Percentiles rank a stretch among this genome's conserved stretches.
phyloP scores from a whole-genome alignment of 2,329 filamentous ascomycete genomes.

The Hypoxylon sp. region DNA sequence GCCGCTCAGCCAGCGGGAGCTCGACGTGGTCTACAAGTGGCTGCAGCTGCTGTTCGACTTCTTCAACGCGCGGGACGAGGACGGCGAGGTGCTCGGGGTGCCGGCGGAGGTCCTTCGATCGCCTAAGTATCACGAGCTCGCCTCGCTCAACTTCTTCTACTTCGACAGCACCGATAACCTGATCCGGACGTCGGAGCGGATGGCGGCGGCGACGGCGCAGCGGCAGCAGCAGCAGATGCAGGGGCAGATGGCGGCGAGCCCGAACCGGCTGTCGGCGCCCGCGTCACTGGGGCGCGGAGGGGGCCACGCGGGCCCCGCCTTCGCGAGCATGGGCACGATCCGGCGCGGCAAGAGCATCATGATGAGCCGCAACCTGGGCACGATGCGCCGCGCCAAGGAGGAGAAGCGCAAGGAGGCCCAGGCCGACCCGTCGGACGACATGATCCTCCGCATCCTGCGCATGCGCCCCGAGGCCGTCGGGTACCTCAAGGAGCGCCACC shows the following conservation, averaged over 20 bases:
- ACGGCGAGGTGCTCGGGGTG: conserved; percentile 84
- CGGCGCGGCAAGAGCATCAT: conserved; percentile 81
- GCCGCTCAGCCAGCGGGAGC: conserved; percentile 83
- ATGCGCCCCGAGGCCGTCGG: conserved; percentile 91
- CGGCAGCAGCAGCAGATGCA: conserved; percentile 74
- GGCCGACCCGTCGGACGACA: conserved; percentile 95
- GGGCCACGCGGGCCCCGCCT: conserved; percentile 57
- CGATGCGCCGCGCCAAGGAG: conserved; percentile 94
- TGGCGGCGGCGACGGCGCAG: conserved; percentile 86
- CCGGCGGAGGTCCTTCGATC: conserved; percentile 92
- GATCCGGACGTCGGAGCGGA: conserved; percentile 93
- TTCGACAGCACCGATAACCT: conserved; percentile 90
- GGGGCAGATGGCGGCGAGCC: conserved; percentile 56
- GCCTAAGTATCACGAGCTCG: conserved; percentile 97
- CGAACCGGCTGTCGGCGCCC: conserved; percentile 75
- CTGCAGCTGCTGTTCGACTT: conserved; percentile 89
- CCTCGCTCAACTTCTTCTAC: conserved; percentile 98
- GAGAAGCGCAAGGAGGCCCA: conserved; percentile 96
- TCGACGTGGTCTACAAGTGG: conserved; percentile 96
- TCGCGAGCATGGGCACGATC: conserved; percentile 74
- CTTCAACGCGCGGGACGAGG: conserved; percentile 91
- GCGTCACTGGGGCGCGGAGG: conserved; percentile 56
- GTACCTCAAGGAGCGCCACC: conserved; percentile 88
- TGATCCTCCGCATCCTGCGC: conserved; percentile 92
- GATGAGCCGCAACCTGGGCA: conserved; percentile 92